Base-by-base conservation (phyloP, 352 stramenopile species). In the Phytophthora multivora region DNA sequence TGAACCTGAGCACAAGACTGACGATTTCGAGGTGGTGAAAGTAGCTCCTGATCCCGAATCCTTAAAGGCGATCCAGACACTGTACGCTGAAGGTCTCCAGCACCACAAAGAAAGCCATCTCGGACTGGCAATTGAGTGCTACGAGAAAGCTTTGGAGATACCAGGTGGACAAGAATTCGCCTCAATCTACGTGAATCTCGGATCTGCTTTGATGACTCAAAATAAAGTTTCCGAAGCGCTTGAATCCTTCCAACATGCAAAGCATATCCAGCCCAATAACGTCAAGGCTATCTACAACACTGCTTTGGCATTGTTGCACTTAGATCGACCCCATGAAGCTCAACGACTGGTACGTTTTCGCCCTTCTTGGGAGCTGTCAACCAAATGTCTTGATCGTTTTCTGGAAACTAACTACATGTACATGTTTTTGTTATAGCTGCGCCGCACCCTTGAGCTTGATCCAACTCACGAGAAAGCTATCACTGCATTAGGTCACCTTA, bases 141-240 rank as follows among this genome's bases (percentile, higher is more conserved):
- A 91, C 57, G 65, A 88, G 51, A 57, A 63, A 33, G 82, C 76
- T 18, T 70, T 91, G 31, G 53, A 33, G 4, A 38, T 88, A 41
- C 57, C 59, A 30, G 46, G 28, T 5, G 66, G 60, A 4, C 77
- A 71, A 3, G 63, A 79, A 26, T 91, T 88, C 33, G 78, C 82
- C 19, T 90, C 83, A 5, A 47, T 91, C 40, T 72, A 88, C 35
- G 71, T 93, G 47, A 93, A 91, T 58, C 59, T 86, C n/a, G 79
- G 79, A 16, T 88, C 77, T 16, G 83, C 80, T 1, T 59, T 71
- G 13, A 77, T 90, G 63, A 48, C 59, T 6, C 70, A 86, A 52
- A 61, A 66, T 18, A 66, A 75, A 15, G 65, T 70, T 41, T 50
- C 42, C 0, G 63, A 79, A 5, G 83, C 83, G 10, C 55, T 88